Percentiles rank a stretch among this genome's conserved stretches.
Conservation (phyloP, 192 early-diverging fungal genomes). For the Dispira parvispora region DNA sequence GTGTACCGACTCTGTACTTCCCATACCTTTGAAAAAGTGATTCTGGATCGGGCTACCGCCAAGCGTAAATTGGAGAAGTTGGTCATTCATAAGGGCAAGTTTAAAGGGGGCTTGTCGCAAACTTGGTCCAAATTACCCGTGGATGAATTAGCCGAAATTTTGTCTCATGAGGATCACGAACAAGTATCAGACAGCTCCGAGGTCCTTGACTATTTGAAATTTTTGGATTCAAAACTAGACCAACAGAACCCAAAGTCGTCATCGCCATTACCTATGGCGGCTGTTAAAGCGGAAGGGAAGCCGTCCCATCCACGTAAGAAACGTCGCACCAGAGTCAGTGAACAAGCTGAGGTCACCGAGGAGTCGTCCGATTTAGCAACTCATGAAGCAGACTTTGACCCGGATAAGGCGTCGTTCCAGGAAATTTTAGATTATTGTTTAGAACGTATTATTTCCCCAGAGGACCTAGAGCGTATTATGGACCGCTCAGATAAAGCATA, state of each 20-base stretch:
- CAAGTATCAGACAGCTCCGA: constrained; percentile 19
- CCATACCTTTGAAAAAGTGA: constrained; percentile 70
- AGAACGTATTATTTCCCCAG: constrained; percentile 21
- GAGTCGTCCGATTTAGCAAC: background rate
- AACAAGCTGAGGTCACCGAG: background rate
- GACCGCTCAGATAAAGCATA: constrained; percentile 26
- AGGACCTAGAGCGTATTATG: constrained; percentile 23
- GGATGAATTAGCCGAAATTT: constrained; percentile 53
- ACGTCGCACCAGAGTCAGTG: background rate
- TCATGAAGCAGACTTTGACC: background rate
- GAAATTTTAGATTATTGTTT: constrained; percentile 8
- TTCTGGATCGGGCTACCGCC: constrained; percentile 59
- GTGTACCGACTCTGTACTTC: constrained; percentile 77
- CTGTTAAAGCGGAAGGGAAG: background rate
- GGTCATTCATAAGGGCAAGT: constrained; percentile 82
- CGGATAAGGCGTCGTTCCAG: background rate
- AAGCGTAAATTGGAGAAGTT: constrained; percentile 85
- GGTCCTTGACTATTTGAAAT: background rate
- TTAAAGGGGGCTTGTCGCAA: constrained; percentile 32
- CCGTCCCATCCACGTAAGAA: background rate
- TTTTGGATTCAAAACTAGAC: background rate
- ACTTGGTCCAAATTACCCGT: constrained; percentile 20
- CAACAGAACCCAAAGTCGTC: constrained; percentile 1
- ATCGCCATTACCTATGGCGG: background rate
- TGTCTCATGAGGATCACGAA: constrained; percentile 55